Evolutionary conservation across 2,329 filamentous ascomycete genomes (phyloP).

Genomic region (Calonectria fujianensis): DNA sequence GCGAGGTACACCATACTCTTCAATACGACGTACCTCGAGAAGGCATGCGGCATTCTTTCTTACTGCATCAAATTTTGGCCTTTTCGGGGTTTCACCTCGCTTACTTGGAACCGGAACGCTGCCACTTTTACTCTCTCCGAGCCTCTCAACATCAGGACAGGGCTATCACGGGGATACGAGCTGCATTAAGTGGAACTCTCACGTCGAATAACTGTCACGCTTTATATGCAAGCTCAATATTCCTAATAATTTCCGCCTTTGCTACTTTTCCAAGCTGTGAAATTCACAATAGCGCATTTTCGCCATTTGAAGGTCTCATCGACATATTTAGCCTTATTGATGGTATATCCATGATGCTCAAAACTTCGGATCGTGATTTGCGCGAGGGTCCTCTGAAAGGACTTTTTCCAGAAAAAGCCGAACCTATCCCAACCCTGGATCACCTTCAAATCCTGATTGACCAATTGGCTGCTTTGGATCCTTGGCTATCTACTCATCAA

Average conservation of each 20-base stretch:
- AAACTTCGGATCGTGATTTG: slow-evolving; percentile 19
- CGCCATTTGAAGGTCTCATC: slow-evolving; percentile 26
- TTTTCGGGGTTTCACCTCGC: slow-evolving; percentile 42
- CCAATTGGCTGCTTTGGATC: not conserved
- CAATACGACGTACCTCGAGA: slow-evolving; percentile 36
- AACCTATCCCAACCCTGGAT: not conserved
- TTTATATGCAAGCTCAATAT: slow-evolving; percentile 42
- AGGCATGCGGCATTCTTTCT: slow-evolving; percentile 25
- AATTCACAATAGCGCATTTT: slow-evolving; percentile 21
- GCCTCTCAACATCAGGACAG: slow-evolving; percentile 41
- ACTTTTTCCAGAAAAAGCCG: slow-evolving; percentile 14
- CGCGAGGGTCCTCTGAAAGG: slow-evolving; percentile 29
- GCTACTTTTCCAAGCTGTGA: slow-evolving; percentile 38
- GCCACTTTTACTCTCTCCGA: slow-evolving; percentile 36
- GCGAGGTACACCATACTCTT: slow-evolving; percentile 23
- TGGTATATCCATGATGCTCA: slow-evolving; percentile 32
- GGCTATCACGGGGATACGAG: slow-evolving; percentile 37
- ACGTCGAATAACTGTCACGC: slow-evolving; percentile 29
- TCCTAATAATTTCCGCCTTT: slow-evolving; percentile 40
- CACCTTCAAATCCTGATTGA: slow-evolving; percentile 1
- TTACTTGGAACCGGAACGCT: slow-evolving; percentile 26
- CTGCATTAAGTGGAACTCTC: not conserved
- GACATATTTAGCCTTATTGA: slow-evolving; percentile 40
- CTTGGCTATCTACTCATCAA: not conserved
- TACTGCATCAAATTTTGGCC: slow-evolving; percentile 41